Conservation (phyloP, 345 rosid species). For the Syzygium grande region DNA sequence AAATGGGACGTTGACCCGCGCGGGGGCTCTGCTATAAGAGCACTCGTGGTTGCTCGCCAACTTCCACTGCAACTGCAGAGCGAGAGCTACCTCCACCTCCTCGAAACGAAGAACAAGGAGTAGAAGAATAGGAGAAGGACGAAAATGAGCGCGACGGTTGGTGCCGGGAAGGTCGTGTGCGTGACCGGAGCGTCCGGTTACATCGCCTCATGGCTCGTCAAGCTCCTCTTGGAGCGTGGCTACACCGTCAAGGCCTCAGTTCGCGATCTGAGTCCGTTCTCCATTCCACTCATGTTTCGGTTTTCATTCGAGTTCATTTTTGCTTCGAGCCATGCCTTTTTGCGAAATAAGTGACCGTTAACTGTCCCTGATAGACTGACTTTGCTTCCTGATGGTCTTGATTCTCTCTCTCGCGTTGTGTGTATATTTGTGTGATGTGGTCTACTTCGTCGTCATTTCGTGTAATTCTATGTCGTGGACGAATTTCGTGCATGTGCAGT, state of each 20-base stretch:
- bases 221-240: conserved; percentile 73
- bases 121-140: neutral
- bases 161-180: conserved; percentile 50
- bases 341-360: neutral
- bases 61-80: no score
- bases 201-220: conserved; percentile 86
- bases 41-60: no score
- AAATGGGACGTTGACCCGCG: neutral
- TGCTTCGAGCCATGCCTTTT: neutral
- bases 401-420: neutral
- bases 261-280: conserved; percentile 63
- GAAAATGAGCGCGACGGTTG: conserved; percentile 38
- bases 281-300: neutral
- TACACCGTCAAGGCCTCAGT: conserved; percentile 84
- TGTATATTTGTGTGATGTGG: neutral
- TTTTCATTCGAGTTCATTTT: neutral
- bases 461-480: neutral
- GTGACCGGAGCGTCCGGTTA: conserved; percentile 92
- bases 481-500: neutral
- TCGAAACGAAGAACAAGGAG: neutral
- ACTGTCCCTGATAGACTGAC: neutral
- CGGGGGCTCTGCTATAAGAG: neutral
- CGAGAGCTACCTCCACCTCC: no score
- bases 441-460: neutral
- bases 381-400: neutral